These are phyloP conservation scores for Xylaria arbuscula DNA, from an alignment of 2,329 filamentous ascomycete species.

Conservation along the genomic window DNA sequence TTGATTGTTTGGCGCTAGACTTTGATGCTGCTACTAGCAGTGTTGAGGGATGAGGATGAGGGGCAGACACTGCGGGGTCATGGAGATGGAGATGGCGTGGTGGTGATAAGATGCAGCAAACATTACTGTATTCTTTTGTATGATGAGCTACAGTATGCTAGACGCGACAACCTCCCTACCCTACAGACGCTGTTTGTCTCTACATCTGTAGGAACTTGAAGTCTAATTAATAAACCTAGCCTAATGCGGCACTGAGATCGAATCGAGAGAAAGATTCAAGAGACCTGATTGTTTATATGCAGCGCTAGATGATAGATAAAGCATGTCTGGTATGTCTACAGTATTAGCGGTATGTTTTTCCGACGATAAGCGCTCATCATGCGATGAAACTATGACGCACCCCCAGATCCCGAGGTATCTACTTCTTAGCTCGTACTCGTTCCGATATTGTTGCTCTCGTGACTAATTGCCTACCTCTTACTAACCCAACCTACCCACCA, in stretches of 20 bases:
- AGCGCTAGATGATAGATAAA: neutral
- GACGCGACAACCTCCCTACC: too few species aligned
- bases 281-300: neutral
- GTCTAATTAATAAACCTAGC: neutral
- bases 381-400: slow-evolving; percentile 21
- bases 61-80: slow-evolving; percentile 35
- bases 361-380: slow-evolving; percentile 23
- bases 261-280: neutral
- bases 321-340: slow-evolving; percentile 18
- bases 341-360: slow-evolving; percentile 1
- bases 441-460: slow-evolving; percentile 25
- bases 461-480: slow-evolving; percentile 8
- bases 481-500: too few species aligned
- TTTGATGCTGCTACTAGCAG: neutral
- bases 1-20: too few species aligned
- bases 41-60: slow-evolving; percentile 30
- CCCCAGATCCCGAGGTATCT: neutral
- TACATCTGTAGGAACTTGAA: neutral
- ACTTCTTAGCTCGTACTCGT: neutral
- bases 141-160: neutral
- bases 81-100: neutral
- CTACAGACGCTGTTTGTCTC: neutral
- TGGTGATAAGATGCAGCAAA: slow-evolving; percentile 6
- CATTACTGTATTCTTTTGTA: neutral
- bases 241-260: neutral